Conservation (phyloP, 106 monocot genomes). For the Posidonia australis region DNA sequence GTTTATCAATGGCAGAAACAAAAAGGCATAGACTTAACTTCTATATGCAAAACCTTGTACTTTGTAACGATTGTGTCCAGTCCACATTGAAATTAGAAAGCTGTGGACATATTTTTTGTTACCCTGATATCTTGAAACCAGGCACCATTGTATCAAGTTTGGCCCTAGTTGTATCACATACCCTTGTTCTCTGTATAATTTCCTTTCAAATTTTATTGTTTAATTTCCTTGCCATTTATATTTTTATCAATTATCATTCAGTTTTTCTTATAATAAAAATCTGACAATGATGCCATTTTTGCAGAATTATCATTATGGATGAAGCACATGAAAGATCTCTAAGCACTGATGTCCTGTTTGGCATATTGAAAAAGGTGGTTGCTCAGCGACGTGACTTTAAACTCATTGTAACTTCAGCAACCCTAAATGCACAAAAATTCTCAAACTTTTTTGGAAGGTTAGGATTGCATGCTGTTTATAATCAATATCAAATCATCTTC, state of each 20-base stretch:
- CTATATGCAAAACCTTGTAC: too few relatives aligned
- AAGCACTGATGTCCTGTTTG: constrained; percentile 90
- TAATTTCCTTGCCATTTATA: not conserved
- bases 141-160: too few relatives aligned
- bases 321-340: constrained; percentile 97
- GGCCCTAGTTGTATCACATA: too few relatives aligned
- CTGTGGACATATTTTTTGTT: too few relatives aligned
- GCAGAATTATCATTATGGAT: constrained; percentile 89
- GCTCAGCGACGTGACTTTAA: constrained; percentile 87
- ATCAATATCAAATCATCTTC: not conserved
- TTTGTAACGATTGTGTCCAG: too few relatives aligned
- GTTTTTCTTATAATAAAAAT: not conserved
- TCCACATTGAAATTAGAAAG: too few relatives aligned
- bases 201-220: too few relatives aligned
- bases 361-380: constrained; percentile 91
- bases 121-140: too few relatives aligned
- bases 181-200: too few relatives aligned
- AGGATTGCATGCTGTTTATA: not conserved
- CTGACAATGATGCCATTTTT: constrained; percentile 3
- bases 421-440: constrained; percentile 91
- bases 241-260: not conserved
- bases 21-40: too few relatives aligned
- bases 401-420: constrained; percentile 97
- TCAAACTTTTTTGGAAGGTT: constrained; percentile 92
- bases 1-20: too few relatives aligned